These are phyloP conservation scores for Talaromyces trachyspermus DNA, from an alignment of 495 filamentous ascomycete species.

Conservation along the genomic window DNA sequence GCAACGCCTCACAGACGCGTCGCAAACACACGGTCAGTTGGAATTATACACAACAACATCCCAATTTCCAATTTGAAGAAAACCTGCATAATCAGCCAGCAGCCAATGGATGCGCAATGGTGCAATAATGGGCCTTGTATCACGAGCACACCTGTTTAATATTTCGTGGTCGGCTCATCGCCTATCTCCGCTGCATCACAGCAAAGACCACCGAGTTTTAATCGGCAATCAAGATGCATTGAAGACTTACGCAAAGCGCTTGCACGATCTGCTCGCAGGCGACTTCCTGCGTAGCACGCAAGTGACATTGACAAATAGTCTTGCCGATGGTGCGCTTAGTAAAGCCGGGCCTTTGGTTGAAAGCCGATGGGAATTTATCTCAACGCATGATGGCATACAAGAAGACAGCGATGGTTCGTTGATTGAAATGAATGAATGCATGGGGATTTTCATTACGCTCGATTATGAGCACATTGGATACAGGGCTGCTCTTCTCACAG, in stretches of 20 bases:
- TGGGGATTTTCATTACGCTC: conserved; percentile 39
- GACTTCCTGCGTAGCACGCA: conserved; percentile 40
- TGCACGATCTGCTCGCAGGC: conserved; percentile 48
- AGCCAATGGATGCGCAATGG: not conserved
- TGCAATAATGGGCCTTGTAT: conserved; percentile 3
- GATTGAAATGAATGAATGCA: not conserved
- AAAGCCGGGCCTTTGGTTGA: conserved; percentile 38
- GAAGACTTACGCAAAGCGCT: conserved; percentile 38
- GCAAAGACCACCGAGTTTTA: conserved; percentile 32
- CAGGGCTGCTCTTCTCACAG: conserved; percentile 36
- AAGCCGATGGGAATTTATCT: conserved; percentile 41
- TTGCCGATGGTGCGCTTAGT: conserved; percentile 26
- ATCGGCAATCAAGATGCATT: conserved; percentile 30
- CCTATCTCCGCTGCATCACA: conserved; percentile 47
- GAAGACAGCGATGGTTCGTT: conserved; percentile 10
- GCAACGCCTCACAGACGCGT: not conserved
- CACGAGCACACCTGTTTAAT: conserved; percentile 36
- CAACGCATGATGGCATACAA: conserved; percentile 15
- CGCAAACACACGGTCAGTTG: no score
- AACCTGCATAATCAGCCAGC: not conserved
- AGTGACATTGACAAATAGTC: conserved; percentile 16
- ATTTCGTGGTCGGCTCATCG: conserved; percentile 50
- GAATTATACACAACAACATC: not conserved
- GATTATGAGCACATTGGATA: conserved; percentile 46
- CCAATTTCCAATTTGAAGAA: not conserved